phyloP scores from a whole-genome alignment of 192 early-diverging fungal species.

The Phycomyces nitens region DNA sequence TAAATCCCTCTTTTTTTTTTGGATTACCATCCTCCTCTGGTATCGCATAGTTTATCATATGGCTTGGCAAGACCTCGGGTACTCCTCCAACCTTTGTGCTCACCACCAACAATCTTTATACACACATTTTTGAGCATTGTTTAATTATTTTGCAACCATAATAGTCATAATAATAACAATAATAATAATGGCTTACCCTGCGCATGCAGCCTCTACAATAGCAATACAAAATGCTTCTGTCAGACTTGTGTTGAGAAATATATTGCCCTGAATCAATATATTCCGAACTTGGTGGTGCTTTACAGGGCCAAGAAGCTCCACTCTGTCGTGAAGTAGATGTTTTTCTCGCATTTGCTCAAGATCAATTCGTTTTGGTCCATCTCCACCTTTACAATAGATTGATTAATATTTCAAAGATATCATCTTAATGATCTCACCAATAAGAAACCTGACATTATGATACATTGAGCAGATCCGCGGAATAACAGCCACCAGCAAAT shows the following conservation, averaged over 20 bases:
- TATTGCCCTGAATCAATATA: constrained; percentile 88
- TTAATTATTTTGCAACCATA: too few species aligned
- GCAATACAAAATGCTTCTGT: constrained; percentile 99
- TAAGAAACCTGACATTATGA: constrained; percentile 84
- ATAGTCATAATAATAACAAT: too few species aligned
- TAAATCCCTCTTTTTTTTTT: not conserved
- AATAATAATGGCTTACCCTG: constrained; percentile 54
- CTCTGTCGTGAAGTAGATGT: constrained; percentile 87
- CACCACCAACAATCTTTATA: constrained; percentile 87
- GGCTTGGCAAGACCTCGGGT: constrained; percentile 88
- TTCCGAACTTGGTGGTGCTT: constrained; percentile 78
- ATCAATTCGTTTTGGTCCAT: constrained; percentile 94
- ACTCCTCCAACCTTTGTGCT: constrained; percentile 95
- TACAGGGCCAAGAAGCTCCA: constrained; percentile 82
- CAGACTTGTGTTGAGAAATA: constrained; percentile 95
- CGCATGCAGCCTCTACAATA: constrained; percentile 96
- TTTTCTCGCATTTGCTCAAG: constrained; percentile 97
- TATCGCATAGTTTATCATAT: constrained; percentile 89
- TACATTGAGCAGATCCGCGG: constrained; percentile 82
- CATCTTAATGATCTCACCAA: constrained; percentile 54
- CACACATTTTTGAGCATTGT: too few species aligned
- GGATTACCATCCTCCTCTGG: constrained; percentile 78
- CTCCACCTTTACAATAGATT: constrained; percentile 57
- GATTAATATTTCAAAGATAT: not conserved
- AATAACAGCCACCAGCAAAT: constrained; percentile 88